A percentile compares a stretch with the other conserved stretches of the same genome.
phyloP scores from a whole-genome alignment of 2,329 filamentous ascomycete genomes.

The Fusarium keratoplasticum region DNA sequence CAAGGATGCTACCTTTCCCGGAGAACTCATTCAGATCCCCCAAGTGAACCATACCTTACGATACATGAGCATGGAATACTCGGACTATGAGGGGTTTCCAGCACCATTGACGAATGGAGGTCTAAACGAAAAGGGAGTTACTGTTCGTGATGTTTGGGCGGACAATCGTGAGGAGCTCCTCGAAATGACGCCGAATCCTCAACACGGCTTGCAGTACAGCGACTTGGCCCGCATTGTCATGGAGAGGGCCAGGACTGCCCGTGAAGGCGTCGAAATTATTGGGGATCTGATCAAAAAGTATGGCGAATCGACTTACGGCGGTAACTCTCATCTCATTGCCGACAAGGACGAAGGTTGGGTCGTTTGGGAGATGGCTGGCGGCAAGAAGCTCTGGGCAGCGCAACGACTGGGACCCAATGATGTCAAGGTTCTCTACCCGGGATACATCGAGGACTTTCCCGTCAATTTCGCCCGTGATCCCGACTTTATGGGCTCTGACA shows the following conservation, averaged over 20 bases:
- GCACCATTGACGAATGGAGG: slow-evolving; percentile 38
- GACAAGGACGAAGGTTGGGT: slow-evolving; percentile 41
- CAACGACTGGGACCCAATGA: slow-evolving; percentile 36
- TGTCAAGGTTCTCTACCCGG: slow-evolving; percentile 38
- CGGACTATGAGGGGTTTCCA: slow-evolving; percentile 40
- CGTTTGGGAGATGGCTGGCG: slow-evolving; percentile 42
- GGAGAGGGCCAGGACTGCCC: slow-evolving; percentile 35
- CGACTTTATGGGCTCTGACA: slow-evolving; percentile 33
- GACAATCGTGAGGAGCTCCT: slow-evolving; percentile 39
- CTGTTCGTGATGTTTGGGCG: slow-evolving; percentile 40
- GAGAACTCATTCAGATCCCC: slow-evolving; percentile 38
- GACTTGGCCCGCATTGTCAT: slow-evolving; percentile 40
- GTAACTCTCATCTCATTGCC: slow-evolving; percentile 39
- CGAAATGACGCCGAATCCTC: slow-evolving; percentile 38
- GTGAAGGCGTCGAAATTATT: slow-evolving; percentile 37
- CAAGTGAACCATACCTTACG: slow-evolving; percentile 39
- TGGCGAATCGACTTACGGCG: slow-evolving; percentile 39
- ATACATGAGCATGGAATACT: slow-evolving; percentile 42
- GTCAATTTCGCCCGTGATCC: slow-evolving; percentile 17
- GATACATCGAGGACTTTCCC: slow-evolving; percentile 40
- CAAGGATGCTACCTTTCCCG: slow-evolving; percentile 31
- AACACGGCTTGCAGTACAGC: slow-evolving; percentile 38
- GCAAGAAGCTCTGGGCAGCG: slow-evolving; percentile 38
- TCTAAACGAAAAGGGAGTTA: slow-evolving; percentile 38
- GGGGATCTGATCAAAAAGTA: slow-evolving; percentile 29